Base-by-base conservation (phyloP, 352 stramenopile species). In the Aphanomyces invadans region DNA sequence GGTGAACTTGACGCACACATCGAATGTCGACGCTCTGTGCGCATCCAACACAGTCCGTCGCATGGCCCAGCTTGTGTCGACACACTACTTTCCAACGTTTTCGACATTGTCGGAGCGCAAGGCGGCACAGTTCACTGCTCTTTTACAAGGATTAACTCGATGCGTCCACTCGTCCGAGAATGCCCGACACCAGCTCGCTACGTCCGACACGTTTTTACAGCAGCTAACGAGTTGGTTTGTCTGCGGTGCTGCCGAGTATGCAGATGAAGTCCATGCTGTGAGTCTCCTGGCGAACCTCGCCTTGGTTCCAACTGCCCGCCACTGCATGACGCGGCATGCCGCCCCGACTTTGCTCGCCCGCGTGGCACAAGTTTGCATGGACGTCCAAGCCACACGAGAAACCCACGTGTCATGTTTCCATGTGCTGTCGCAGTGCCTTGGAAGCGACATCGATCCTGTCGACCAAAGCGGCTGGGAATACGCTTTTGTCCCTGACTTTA, bases 381-480 rank as follows among this genome's bases (percentile, higher is more conserved):
- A 31, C 26, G 36, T 17, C 1, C 21, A 36, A 9, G 38, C 55
- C 1, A 28, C 55, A 0, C 21, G n/a, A 3, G 25, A 4, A 10
- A 17, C 11, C 39, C 55, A 64, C 5, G 23, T 11, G 2, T 32
- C 29, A 5, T 45, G 15, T 17, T 26, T 64, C 3, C 5, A 19
- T 2, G 3, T 64, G 21, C 26, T 64, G 2, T 32, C 55, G 7
- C 55, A 64, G 0, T 46, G 36, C 3, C 55, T 64, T 21, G 55
- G 55, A 25, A 21, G 31, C 7, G 33, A 64, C 39, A n/a, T 64
- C 21, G 55, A 64, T 29, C 10, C 19, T 21, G 55, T 64, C 36
- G 55, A 64, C 21, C 55, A 64, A 29, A 28, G 21, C 26, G 23
- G 12, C 21, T 64, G 55, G 55, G 32, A 48, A 2, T 64, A 33